Evolutionary conservation across 495 filamentous ascomycete species (phyloP), one percentile per base, ranked within the genome.

Genomic region (Aspergillus asperescens): DNA sequence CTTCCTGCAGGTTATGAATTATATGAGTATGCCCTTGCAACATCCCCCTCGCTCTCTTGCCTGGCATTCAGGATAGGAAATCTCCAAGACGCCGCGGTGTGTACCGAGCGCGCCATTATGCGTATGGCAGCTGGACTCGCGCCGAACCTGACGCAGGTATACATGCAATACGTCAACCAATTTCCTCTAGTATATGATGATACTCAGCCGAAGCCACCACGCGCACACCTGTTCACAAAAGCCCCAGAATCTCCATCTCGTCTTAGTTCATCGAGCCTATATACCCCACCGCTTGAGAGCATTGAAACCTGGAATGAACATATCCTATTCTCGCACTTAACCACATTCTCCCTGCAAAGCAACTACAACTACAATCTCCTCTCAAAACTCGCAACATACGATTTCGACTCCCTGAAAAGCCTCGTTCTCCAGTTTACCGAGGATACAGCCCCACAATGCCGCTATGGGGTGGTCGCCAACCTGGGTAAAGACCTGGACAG

Each of bases 121-220:
- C 47, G 16, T 5, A 28, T 50, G 34, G 47, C 47, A 13, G 34
- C 47, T 19, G 34, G 47, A 13, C 16, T 40, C 2, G 34, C 47
- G n/a, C 47, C 47, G 0, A 40, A 41, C 24, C 23, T 50, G 5
- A 50, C 12, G 3, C 34, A 50, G n/a, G 35, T 50, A n/a, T 27
- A 50, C 38, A 40, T 50, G 47, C 34, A 28, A 27, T 37, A 38
- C 22, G 13, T 27, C 39, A 42, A 42, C 39, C 22, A 25, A 12
- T 42, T 15, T 42, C 23, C 39, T 22, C 22, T 42, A 27, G n/a
- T 42, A 42, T 42, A 42, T 42, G 39, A 42, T 42, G 20, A 27
- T 27, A 27, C 39, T 42, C 7, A 27, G 27, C 39, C 7, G 39
- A 5, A 42, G 27, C 39, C 39, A 42, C 39, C 39, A 42, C 39